Conservation (phyloP, 2,329 filamentous ascomycete genomes). For the Beauveria pseudobassiana region DNA sequence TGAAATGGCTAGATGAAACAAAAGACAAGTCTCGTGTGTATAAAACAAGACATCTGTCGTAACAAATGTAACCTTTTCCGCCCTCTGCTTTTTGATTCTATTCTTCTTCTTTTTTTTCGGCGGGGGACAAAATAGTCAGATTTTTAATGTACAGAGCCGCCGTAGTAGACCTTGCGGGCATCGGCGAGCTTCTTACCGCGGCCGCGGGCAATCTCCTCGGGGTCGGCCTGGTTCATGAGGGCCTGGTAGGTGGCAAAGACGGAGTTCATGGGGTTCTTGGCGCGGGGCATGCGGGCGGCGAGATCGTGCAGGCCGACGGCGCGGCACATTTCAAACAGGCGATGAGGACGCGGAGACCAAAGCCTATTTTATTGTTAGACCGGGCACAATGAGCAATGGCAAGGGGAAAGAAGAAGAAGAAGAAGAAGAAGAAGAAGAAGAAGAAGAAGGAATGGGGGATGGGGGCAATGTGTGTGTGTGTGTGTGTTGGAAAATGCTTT, state of each 20-base stretch:
- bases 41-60: too few relatives aligned
- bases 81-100: background rate
- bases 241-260: conserved; percentile 87
- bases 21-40: too few relatives aligned
- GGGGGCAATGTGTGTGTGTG: background rate
- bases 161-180: conserved; percentile 95
- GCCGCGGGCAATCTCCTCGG: conserved; percentile 82
- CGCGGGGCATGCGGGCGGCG: conserved; percentile 72
- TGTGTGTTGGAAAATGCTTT: conserved; percentile 29
- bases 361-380: conserved; percentile 50
- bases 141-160: conserved; percentile 59
- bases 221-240: conserved; percentile 73
- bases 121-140: too few relatives aligned
- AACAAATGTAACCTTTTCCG: background rate
- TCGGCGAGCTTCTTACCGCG: conserved; percentile 94
- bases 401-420: background rate
- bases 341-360: conserved; percentile 82
- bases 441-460: too few relatives aligned
- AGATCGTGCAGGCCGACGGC: conserved; percentile 82
- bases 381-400: too few relatives aligned
- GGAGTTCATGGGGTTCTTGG: conserved; percentile 95
- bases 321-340: conserved; percentile 92
- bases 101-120: background rate
- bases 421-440: conserved; percentile 17
- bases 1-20: too few relatives aligned